Evolutionary conservation across 1,284 basidiomycete species (phyloP).

Genomic region (Cutaneotrichosporon dermatis): DNA sequence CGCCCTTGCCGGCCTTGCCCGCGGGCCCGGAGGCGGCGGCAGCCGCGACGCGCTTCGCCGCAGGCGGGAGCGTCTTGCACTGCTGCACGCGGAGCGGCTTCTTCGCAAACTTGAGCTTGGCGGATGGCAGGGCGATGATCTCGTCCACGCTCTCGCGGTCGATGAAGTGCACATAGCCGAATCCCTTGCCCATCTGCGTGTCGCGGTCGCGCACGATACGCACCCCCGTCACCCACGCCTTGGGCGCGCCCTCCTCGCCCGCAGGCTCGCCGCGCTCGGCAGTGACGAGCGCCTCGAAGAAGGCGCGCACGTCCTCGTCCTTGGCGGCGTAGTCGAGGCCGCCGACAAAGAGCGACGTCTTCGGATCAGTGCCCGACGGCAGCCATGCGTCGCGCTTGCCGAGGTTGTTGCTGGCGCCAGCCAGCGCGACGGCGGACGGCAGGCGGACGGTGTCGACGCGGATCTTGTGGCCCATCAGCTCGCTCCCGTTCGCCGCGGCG

Average conservation of each 20-base stretch:
- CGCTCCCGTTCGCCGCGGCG: conserved; percentile 62
- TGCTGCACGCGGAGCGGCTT: conserved; percentile 79
- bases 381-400: conserved; percentile 42
- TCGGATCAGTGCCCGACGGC: conserved; percentile 59
- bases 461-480: conserved; percentile 69
- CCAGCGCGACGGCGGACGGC: conserved; percentile 35
- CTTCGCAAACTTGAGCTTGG: conserved; percentile 80
- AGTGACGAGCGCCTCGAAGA: conserved; percentile 55
- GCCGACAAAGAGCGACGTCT: conserved; percentile 81
- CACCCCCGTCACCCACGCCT: conserved; percentile 67
- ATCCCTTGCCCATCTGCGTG: conserved; percentile 95
- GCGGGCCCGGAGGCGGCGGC: neutral
- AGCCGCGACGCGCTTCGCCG: conserved; percentile 24
- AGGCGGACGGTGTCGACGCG: conserved; percentile 66
- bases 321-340: conserved; percentile 87
- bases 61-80: conserved; percentile 60
- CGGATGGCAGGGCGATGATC: conserved; percentile 67
- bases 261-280: conserved; percentile 54
- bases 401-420: conserved; percentile 36
- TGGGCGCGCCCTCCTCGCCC: conserved; percentile 6
- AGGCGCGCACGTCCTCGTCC: conserved; percentile 65
- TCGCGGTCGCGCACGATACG: conserved; percentile 76
- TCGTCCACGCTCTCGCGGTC: conserved; percentile 86
- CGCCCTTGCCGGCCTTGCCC: neutral
- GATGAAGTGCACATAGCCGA: conserved; percentile 85